Conservation (phyloP, 2,329 filamentous ascomycete species). For the Botrytis sinoallii region DNA sequence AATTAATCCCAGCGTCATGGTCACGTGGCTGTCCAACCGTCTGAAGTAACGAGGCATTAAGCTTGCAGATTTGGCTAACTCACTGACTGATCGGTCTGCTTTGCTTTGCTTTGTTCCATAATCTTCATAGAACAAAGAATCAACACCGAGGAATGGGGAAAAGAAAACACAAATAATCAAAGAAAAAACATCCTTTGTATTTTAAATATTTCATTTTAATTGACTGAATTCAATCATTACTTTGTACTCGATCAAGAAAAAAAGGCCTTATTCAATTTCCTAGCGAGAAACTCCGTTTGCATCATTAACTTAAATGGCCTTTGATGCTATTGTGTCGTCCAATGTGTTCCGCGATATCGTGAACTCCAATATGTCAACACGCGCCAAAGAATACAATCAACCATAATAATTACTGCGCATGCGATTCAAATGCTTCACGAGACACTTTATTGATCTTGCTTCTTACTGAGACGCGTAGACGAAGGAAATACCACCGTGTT, state of each 20-base stretch:
- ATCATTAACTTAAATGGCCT: constrained; percentile 17
- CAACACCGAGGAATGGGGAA: not conserved
- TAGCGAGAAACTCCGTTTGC: constrained; percentile 19
- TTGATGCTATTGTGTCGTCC: constrained; percentile 14
- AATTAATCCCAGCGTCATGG: not conserved
- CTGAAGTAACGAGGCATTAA: not conserved
- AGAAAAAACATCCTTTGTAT: constrained; percentile 6
- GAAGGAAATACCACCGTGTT: not conserved
- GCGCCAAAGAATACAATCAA: constrained; percentile 19
- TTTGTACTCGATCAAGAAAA: constrained; percentile 1
- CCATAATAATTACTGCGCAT: constrained; percentile 13
- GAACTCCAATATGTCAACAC: constrained; percentile 13
- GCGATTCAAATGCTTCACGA: constrained; percentile 1
- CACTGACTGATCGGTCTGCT: not conserved
- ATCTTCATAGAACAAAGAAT: not conserved
- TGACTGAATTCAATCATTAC: constrained; percentile 10
- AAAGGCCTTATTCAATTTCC: not conserved
- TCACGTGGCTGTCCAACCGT: not conserved
- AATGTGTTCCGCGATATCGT: constrained; percentile 18
- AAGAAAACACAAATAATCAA: not conserved
- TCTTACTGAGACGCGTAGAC: constrained; percentile 16
- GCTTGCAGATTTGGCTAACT: not conserved
- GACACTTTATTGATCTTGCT: not conserved
- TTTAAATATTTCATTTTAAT: not conserved
- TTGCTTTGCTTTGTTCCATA: not conserved